Base-by-base conservation (phyloP, 2,329 filamentous ascomycete genomes). In the Xylariomycetidae sp. region DNA sequence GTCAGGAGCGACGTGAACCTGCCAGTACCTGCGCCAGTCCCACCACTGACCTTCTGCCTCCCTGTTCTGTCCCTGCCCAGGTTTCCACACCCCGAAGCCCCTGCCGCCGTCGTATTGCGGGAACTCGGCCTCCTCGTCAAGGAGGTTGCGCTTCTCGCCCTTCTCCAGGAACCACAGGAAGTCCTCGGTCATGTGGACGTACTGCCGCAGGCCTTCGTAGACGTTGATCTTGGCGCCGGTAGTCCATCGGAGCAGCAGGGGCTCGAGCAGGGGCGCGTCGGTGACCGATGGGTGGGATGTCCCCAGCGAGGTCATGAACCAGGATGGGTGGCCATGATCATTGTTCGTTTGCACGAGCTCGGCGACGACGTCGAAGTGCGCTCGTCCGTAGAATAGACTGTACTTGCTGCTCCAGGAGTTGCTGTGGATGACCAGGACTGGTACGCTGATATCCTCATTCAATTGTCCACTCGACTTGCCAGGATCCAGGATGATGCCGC, bases 191-290 rank as follows among this genome's bases (percentile, higher is more conserved):
- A 76, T 60, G 27, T 72, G 63, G 18, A 82, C 74, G 44, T 83
- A 82, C 53, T 80, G 69, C 19, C 60, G 52, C 25, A 82, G 51
- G 1, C 74, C 78, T 36, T 74, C 65, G 26, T 61, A 63, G 1
- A 70, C 70, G 34, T 76, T 60, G n/a, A 80, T 66, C 1, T 63
- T 70, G 0, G 78, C 72, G 0, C 76, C 75, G 0, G 78, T 82
- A 0, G 74, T 74, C 60, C 74, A 72, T 35, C 71, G 67, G 27
- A 83, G 61, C 18, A 83, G 58, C 31, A 70, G 57, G 0, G 79
- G 79, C 39, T 81, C 70, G 6, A 84, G 66, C 3, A 83, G 60
- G 1, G 79, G 77, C 12, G 79, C 79, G 47, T 83, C 79, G 0
- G 79, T 82, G 14, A 81, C 73, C 8, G 70, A 75, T 0, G 79